phyloP scores from a whole-genome alignment of 352 stramenopile genomes.

The Aphanomyces invadans region DNA sequence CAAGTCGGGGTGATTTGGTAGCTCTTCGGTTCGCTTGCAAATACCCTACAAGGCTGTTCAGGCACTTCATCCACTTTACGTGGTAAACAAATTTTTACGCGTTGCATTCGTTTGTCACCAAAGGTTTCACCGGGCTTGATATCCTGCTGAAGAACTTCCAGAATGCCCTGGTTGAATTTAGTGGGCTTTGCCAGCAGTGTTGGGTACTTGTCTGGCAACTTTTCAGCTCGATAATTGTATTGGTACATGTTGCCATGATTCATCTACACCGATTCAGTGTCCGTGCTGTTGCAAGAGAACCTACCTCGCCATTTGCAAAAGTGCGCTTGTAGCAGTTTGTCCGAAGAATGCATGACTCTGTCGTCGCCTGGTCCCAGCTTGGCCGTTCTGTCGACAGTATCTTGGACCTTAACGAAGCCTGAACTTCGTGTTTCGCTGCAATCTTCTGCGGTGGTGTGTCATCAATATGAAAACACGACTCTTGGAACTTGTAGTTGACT shows the following conservation, averaged over 20 bases:
- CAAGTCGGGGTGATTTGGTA: constrained; percentile 65
- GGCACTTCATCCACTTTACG: not conserved
- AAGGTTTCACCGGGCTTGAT: constrained; percentile 60
- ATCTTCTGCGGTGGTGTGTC: constrained; percentile 54
- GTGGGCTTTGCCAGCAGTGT: constrained; percentile 61
- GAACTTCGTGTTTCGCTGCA: constrained; percentile 49
- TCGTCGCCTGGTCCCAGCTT: constrained; percentile 55
- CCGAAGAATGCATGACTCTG: constrained; percentile 35
- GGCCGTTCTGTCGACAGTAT: constrained; percentile 48
- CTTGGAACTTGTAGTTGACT: constrained; percentile 58
- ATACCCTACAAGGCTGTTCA: constrained; percentile 43
- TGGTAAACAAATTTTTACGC: constrained; percentile 28
- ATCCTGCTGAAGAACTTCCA: constrained; percentile 56
- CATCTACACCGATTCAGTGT: too few relatives aligned
- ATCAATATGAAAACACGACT: constrained; percentile 58
- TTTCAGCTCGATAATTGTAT: constrained; percentile 82
- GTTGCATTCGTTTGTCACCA: constrained; percentile 57
- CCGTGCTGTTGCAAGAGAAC: too few relatives aligned
- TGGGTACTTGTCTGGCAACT: constrained; percentile 70
- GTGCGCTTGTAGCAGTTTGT: constrained; percentile 61
- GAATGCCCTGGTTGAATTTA: constrained; percentile 70
- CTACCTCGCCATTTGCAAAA: constrained; percentile 59
- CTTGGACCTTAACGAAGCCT: constrained; percentile 51
- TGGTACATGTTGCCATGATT: constrained; percentile 72
- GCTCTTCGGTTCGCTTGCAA: constrained; percentile 62